Base-by-base conservation (phyloP, 306 rosid genomes). In the Quercus dentata region DNA sequence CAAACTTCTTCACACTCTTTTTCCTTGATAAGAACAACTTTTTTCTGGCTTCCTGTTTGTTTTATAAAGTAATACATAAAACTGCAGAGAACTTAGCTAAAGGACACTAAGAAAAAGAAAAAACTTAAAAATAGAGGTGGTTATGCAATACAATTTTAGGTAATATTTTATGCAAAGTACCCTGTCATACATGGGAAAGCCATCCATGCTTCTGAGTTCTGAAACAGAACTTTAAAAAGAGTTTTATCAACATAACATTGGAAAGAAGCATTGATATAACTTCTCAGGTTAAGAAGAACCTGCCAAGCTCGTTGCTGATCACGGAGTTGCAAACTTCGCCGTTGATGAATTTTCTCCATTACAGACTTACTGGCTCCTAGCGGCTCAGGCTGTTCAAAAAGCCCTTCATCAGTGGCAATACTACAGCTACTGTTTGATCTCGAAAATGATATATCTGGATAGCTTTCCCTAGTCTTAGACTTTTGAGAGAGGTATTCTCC, bases 271-370 rank as follows among this genome's bases (percentile, higher is more conserved):
- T n/a, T 20, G 58, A 14, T 71, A 31, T 44, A 71, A 21, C 51
- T 44, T 71, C 51, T 14, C 35, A 62, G 31, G 62, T 30, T 35
- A 51, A 76, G 70, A 80, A 77, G 81, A 69, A 93, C 99, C 99
- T 92, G 94, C 98, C 98, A 91, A 80, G 90, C 85, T 74, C 78
- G 89, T 86, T 93, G 98, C 86, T 88, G 92, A 72, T 88, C 86
- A 6, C 62, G 82, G 88, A 95, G 79, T 85, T 91, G 88, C 78
- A 83, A 56, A 79, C 96, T 95, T 86, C 85, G 86, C 79, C 78
- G 83, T 86, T 83, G 27, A 78, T 83, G 87, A 80, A 83, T 69
- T 80, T 91, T 91, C 74, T 91, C 98, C 79, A 76, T 83, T 75
- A 79, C 81, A 76, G 77, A 83, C 85, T 86, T 91, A 88, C 85